phyloP scores from a whole-genome alignment of 2,329 filamentous ascomycete genomes.

The Pseudogymnoascus sp. region DNA sequence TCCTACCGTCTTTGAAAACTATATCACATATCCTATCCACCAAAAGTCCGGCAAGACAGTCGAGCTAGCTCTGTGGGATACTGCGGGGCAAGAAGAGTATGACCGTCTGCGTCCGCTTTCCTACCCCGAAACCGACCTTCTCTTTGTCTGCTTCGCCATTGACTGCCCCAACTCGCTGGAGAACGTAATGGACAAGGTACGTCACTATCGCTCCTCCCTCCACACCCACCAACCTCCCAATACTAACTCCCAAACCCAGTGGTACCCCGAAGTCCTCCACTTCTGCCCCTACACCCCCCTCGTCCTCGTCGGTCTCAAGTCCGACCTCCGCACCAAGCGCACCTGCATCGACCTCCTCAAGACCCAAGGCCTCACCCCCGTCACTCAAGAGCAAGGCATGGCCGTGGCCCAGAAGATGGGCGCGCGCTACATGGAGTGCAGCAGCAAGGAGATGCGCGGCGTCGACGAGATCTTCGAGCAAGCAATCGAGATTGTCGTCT shows the following conservation, averaged over 20 bases:
- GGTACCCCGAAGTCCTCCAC: conserved; percentile 98
- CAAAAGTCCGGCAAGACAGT: conserved; percentile 83
- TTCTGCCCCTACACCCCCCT: conserved; percentile 97
- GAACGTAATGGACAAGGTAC: conserved; percentile 97
- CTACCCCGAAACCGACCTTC: conserved; percentile 93
- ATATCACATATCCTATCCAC: conserved; percentile 95
- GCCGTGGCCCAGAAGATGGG: conserved; percentile 88
- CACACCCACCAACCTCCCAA: conserved; percentile 13
- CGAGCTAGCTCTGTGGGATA: conserved; percentile 96
- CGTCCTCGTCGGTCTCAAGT: conserved; percentile 92
- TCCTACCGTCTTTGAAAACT: conserved; percentile 98
- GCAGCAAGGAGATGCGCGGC: conserved; percentile 91
- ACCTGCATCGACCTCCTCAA: conserved; percentile 98
- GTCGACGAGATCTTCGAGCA: conserved; percentile 94
- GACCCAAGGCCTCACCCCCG: conserved; percentile 91
- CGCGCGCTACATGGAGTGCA: conserved; percentile 95
- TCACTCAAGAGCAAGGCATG: conserved; percentile 83
- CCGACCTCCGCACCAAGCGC: conserved; percentile 88
- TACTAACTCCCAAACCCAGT: conserved; percentile 47
- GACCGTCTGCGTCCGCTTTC: conserved; percentile 91
- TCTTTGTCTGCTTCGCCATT: conserved; percentile 98
- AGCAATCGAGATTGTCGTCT: conserved; percentile 83
- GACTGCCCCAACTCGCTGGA: conserved; percentile 97
- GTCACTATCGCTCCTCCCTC: too few species aligned
- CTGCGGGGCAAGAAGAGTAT: conserved; percentile 96